Conservation (phyloP, 208 protist species). For the Trypanosoma mega region DNA sequence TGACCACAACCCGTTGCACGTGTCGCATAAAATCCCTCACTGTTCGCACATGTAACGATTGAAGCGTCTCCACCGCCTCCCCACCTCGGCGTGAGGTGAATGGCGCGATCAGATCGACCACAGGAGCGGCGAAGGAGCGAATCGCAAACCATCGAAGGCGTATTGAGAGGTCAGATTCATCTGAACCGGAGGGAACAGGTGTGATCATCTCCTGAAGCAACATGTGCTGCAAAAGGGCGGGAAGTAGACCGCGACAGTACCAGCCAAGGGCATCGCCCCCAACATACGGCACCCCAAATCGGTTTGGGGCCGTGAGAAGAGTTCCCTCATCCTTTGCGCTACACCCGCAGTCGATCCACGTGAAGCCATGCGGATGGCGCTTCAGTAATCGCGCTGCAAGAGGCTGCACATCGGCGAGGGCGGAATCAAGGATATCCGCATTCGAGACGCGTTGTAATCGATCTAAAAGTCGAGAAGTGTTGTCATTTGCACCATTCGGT, state of each 20-base stretch:
- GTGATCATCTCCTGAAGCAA: neutral
- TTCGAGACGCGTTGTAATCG: neutral
- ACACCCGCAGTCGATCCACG: constrained; percentile 15
- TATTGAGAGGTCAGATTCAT: neutral
- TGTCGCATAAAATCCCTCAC: constrained; percentile 13
- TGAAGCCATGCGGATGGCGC: neutral
- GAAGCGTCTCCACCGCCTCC: neutral
- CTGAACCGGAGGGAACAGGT: neutral
- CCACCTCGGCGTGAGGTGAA: neutral
- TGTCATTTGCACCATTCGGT: neutral
- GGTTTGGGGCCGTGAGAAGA: constrained; percentile 7
- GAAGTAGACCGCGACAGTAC: constrained; percentile 17
- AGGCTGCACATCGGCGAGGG: constrained; percentile 3
- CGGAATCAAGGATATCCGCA: neutral
- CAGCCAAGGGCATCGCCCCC: constrained; percentile 13
- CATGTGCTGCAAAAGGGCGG: constrained; percentile 5
- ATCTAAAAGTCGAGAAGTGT: neutral
- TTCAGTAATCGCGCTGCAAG: neutral
- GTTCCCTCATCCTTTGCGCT: constrained; percentile 11
- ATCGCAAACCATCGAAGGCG: constrained; percentile 10
- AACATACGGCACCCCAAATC: neutral
- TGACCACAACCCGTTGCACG: constrained; percentile 1
- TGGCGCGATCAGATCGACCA: constrained; percentile 16
- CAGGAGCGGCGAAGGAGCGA: neutral
- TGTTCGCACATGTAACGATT: neutral